A percentile compares a stretch with the other conserved stretches of the same genome.
Conservation (phyloP, 345 rosid genomes). For the Boechera retrofracta region DNA sequence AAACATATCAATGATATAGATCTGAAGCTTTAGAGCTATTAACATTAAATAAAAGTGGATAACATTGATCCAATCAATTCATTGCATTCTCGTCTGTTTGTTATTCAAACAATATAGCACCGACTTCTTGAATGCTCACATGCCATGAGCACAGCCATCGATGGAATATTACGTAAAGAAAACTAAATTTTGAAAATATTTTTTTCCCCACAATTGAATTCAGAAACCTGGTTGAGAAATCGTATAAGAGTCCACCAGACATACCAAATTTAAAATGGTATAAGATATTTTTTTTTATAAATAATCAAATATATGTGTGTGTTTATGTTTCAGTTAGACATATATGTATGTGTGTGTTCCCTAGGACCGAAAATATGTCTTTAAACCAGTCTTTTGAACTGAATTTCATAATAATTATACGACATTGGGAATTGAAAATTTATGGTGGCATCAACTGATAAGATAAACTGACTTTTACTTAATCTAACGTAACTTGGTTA, state of each 20-base stretch:
- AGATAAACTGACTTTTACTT: neutral
- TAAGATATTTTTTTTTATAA: too few relatives aligned
- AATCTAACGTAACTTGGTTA: neutral
- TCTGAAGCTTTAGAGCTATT: conserved; percentile 19
- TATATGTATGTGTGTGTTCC: conserved; percentile 1
- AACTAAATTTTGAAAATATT: neutral
- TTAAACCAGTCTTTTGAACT: neutral
- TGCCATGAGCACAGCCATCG: conserved; percentile 44
- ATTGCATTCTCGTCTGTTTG: conserved; percentile 15
- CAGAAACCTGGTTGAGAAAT: neutral
- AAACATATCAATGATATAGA: conserved; percentile 3
- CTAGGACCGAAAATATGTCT: conserved; percentile 12
- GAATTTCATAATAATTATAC: conserved; percentile 8
- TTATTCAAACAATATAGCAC: conserved; percentile 31
- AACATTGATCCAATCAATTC: conserved; percentile 33
- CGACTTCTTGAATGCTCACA: conserved; percentile 41
- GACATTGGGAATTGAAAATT: conserved; percentile 7
- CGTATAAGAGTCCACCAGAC: neutral
- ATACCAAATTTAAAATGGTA: conserved; percentile 12
- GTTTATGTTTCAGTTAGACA: conserved; percentile 20
- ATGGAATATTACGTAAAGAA: conserved; percentile 40
- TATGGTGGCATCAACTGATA: conserved; percentile 13
- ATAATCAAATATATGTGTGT: neutral
- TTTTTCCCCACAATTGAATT: neutral
- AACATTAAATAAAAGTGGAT: conserved; percentile 13